Evolutionary conservation across 768 basidiomycete genomes (phyloP).

Genomic region (Tricholoma bakamatsutake): DNA sequence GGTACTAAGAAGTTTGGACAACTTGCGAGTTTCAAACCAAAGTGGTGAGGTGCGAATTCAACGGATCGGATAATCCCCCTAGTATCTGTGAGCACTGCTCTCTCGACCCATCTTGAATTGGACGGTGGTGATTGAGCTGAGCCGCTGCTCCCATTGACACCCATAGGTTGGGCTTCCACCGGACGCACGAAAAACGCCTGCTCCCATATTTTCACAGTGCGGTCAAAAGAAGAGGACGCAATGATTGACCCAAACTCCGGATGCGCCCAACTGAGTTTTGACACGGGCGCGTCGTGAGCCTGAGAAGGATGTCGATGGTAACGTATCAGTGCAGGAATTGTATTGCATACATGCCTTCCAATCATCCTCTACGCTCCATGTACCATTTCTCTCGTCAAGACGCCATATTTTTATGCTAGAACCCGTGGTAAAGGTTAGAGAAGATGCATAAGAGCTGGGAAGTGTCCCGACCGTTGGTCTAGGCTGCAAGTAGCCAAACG

Average conservation of each 20-base stretch:
- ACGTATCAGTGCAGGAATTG: neutral
- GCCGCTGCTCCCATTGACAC: conserved; percentile 19
- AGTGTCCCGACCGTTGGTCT: conserved; percentile 60
- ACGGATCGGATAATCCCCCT: conserved; percentile 81
- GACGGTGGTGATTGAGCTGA: conserved; percentile 11
- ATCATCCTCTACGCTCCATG: conserved; percentile 78
- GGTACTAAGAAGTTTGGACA: neutral
- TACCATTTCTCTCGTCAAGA: conserved; percentile 63
- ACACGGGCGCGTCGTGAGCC: conserved; percentile 94
- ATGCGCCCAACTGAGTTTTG: conserved; percentile 84
- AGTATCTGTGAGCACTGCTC: conserved; percentile 73
- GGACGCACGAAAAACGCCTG: conserved; percentile 35
- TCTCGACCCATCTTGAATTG: conserved; percentile 63
- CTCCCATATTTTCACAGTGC: conserved; percentile 93
- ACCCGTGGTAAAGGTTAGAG: conserved; percentile 5
- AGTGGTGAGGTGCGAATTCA: conserved; percentile 83
- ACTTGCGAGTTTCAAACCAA: conserved; percentile 83
- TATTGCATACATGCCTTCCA: conserved; percentile 62
- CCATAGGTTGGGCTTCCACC: conserved; percentile 23
- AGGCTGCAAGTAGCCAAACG: conserved; percentile 75
- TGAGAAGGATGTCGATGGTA: conserved; percentile 21
- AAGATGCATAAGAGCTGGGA: neutral
- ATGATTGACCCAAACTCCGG: conserved; percentile 88
- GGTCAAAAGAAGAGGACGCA: conserved; percentile 84
- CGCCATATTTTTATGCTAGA: conserved; percentile 83